Evolutionary conservation across 1,139 yeast genomes (phyloP).

Genomic region (Diutina rugosa): DNA sequence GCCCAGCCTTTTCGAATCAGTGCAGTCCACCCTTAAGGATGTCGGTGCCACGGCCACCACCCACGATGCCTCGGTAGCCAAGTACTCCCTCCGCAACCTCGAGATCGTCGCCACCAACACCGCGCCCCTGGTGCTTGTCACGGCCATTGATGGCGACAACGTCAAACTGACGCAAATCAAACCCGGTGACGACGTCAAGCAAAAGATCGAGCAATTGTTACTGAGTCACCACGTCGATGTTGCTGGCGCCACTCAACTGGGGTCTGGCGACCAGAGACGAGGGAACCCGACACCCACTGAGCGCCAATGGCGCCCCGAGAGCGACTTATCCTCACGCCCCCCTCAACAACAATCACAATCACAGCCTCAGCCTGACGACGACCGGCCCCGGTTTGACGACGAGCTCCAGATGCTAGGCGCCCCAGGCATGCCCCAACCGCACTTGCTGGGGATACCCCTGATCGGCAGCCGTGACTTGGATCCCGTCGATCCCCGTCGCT

Average conservation of each 20-base stretch:
- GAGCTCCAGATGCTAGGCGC: conserved; percentile 5
- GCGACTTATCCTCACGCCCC: background rate
- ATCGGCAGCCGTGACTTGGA: background rate
- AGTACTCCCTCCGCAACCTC: background rate
- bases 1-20: background rate
- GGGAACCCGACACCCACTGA: background rate
- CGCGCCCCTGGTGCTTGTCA: conserved; percentile 8
- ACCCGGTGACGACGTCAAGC: conserved; percentile 3
- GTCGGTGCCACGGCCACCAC: background rate
- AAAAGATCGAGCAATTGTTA: background rate
- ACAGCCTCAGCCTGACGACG: conserved; percentile 4
- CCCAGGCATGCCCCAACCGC: background rate
- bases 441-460: background rate
- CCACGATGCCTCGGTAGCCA: background rate
- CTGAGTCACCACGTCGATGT: background rate
- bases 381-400: conserved; percentile 17
- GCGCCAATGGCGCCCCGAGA: background rate
- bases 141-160: conserved; percentile 8
- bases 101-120: conserved; percentile 7
- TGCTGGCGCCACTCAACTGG: background rate
- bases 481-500: background rate
- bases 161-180: conserved; percentile 14
- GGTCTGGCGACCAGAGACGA: background rate
- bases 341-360: background rate
- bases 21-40: background rate